Conservation (phyloP, 2,329 filamentous ascomycete genomes). For the Diaporthe caulivora region DNA sequence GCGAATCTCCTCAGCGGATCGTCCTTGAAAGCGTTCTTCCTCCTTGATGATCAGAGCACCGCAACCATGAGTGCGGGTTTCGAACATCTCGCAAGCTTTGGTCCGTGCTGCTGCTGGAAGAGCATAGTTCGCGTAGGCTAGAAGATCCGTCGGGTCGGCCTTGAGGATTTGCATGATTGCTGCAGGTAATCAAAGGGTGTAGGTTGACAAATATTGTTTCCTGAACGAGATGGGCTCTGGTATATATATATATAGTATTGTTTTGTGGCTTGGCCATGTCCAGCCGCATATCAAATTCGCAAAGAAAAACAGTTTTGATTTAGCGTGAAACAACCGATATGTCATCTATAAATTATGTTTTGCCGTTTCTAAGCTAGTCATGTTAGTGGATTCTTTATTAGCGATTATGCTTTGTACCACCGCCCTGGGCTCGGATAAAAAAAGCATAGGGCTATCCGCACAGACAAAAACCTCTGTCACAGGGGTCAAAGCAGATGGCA, state of each 20-base stretch:
- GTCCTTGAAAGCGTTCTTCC: conserved; percentile 9
- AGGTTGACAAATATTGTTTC: not conserved
- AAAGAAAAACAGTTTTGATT: not conserved
- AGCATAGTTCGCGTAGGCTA: conserved; percentile 11
- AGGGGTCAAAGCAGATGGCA: too few relatives aligned
- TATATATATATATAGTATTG: not conserved
- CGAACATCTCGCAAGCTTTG: not conserved
- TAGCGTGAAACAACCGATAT: not conserved
- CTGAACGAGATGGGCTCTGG: conserved; percentile 1
- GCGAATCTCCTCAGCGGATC: conserved; percentile 5
- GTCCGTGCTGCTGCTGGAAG: not conserved
- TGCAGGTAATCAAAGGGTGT: conserved; percentile 1
- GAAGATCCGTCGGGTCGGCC: not conserved
- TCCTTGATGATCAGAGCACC: not conserved
- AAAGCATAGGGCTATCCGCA: too few relatives aligned
- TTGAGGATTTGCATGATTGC: not conserved
- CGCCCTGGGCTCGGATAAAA: not conserved
- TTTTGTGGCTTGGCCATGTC: not conserved
- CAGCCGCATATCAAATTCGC: not conserved
- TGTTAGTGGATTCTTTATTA: not conserved
- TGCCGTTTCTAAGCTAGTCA: not conserved
- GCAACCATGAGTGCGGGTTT: conserved; percentile 1
- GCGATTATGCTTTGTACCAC: not conserved
- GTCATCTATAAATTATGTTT: not conserved
- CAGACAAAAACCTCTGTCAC: too few relatives aligned